Evolutionary conservation across 108 stramenopile genomes (phyloP).

Genomic region (Cyclotella cryptica): DNA sequence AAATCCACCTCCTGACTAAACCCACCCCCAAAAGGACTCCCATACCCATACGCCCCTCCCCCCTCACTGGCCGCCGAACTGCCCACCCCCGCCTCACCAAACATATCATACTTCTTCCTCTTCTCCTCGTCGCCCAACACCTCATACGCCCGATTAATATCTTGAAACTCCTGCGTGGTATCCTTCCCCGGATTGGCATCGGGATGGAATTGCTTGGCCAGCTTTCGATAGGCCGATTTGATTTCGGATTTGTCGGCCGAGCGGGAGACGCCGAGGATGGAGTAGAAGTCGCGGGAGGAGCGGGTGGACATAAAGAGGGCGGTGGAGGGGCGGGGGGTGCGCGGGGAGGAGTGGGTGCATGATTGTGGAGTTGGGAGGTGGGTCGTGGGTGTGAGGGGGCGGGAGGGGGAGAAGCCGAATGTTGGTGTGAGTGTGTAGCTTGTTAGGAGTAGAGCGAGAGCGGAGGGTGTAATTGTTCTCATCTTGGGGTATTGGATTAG

Average conservation of each 20-base stretch:
- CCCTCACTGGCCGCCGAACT: slow-evolving; percentile 59
- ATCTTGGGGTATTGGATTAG: background rate
- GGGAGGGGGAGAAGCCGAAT: slow-evolving; percentile 48
- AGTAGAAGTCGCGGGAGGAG: slow-evolving; percentile 78
- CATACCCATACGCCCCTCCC: slow-evolving; percentile 62
- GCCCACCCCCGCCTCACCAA: slow-evolving; percentile 81
- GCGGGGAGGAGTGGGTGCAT: slow-evolving; percentile 12
- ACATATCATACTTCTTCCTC: slow-evolving; percentile 90
- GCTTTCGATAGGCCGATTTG: slow-evolving; percentile 86
- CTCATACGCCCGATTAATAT: slow-evolving; percentile 92
- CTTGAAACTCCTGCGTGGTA: slow-evolving; percentile 78
- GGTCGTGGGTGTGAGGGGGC: slow-evolving; percentile 13
- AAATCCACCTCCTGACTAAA: slow-evolving; percentile 93
- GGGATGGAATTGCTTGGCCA: slow-evolving; percentile 87
- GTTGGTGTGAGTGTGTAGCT: slow-evolving; percentile 25
- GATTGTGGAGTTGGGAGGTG: background rate
- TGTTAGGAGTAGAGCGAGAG: slow-evolving; percentile 23
- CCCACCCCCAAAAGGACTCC: slow-evolving; percentile 65
- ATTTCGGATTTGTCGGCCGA: slow-evolving; percentile 79
- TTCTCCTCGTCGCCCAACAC: slow-evolving; percentile 89
- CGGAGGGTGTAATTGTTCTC: slow-evolving; percentile 23
- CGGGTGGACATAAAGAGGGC: slow-evolving; percentile 78
- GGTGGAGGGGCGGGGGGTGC: slow-evolving; percentile 62
- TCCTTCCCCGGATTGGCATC: slow-evolving; percentile 85
- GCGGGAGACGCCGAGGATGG: slow-evolving; percentile 74